phyloP scores from a whole-genome alignment of 306 rosid genomes.

The Fragaria vesca region DNA sequence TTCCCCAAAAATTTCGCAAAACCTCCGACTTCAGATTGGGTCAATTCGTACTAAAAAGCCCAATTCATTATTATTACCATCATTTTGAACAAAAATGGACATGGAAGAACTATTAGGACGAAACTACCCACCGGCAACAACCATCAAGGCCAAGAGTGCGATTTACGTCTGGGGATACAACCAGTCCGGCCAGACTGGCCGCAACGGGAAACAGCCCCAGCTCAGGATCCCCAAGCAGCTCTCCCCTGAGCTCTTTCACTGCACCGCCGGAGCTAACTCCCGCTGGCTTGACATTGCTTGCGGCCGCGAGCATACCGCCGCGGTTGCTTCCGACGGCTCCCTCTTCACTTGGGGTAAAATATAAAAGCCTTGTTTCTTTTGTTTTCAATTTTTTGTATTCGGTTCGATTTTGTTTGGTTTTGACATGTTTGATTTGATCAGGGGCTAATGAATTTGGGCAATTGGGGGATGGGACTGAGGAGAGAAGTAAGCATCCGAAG shows the following conservation, averaged over 20 bases:
- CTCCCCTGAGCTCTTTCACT: constrained; percentile 70
- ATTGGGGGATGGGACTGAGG: constrained; percentile 96
- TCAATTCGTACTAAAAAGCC: too few relatives aligned
- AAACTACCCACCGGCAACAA: constrained; percentile 27
- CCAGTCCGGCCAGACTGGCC: constrained; percentile 90
- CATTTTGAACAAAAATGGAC: constrained; percentile 34
- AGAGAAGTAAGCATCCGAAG: constrained; percentile 66
- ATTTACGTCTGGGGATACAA: constrained; percentile 96
- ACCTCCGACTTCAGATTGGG: not conserved
- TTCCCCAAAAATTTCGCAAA: not conserved
- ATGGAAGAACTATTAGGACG: constrained; percentile 56
- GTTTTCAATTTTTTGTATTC: not conserved
- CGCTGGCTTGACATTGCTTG: constrained; percentile 91
- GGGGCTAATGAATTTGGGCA: constrained; percentile 93
- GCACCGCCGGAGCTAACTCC: constrained; percentile 65
- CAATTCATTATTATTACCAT: too few relatives aligned
- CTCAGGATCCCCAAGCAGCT: constrained; percentile 85
- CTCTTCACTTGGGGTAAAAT: constrained; percentile 84
- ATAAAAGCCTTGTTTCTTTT: constrained; percentile 8
- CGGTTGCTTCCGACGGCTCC: constrained; percentile 82
- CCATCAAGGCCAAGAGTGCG: constrained; percentile 69
- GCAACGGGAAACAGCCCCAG: constrained; percentile 64
- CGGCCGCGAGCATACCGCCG: constrained; percentile 95
- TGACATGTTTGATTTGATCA: constrained; percentile 1
- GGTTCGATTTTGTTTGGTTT: not conserved